These are phyloP conservation scores for Leccinum longicurvipes DNA, from an alignment of 768 basidiomycete genomes.

Conservation along the genomic window DNA sequence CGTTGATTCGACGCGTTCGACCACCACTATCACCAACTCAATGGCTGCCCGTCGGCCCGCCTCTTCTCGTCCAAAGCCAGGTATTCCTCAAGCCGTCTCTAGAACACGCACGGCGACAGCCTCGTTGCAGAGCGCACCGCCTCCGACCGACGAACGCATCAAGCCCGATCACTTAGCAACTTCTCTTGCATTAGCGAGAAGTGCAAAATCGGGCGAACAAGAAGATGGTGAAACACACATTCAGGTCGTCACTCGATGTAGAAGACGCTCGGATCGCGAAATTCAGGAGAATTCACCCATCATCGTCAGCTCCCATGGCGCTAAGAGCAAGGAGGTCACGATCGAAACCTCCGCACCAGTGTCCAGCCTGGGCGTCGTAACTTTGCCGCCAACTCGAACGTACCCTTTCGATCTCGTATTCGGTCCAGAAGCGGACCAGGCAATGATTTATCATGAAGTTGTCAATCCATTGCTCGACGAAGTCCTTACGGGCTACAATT, in stretches of 20 bases:
- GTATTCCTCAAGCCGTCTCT: slow-evolving; percentile 31
- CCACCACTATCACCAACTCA: slow-evolving; percentile 12
- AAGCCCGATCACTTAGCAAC: slow-evolving; percentile 22
- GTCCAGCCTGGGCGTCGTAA: slow-evolving; percentile 70
- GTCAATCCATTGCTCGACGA: slow-evolving; percentile 91
- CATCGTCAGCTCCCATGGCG: slow-evolving; percentile 75
- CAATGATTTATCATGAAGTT: slow-evolving; percentile 90
- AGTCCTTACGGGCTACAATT: slow-evolving; percentile 95
- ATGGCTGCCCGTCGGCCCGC: slow-evolving; percentile 68
- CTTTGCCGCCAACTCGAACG: slow-evolving; percentile 72
- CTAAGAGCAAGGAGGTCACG: slow-evolving; percentile 71
- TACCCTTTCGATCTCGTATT: slow-evolving; percentile 96
- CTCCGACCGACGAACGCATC: slow-evolving; percentile 18
- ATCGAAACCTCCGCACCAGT: slow-evolving; percentile 74
- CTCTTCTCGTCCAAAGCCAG: slow-evolving; percentile 41
- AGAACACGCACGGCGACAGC: slow-evolving; percentile 49
- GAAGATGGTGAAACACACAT: slow-evolving; percentile 78
- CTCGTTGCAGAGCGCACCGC: slow-evolving; percentile 29
- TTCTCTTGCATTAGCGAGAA: slow-evolving; percentile 22
- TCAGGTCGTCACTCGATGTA: slow-evolving; percentile 87
- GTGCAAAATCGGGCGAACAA: slow-evolving; percentile 25
- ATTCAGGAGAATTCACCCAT: slow-evolving; percentile 83
- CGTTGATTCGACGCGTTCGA: slow-evolving; percentile 32
- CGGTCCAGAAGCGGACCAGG: slow-evolving; percentile 95
- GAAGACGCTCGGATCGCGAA: slow-evolving; percentile 83